Percentiles rank a stretch among this genome's conserved stretches.
Conservation (phyloP, 2,329 filamentous ascomycete species). For the Ophiostoma tasmaniense region DNA sequence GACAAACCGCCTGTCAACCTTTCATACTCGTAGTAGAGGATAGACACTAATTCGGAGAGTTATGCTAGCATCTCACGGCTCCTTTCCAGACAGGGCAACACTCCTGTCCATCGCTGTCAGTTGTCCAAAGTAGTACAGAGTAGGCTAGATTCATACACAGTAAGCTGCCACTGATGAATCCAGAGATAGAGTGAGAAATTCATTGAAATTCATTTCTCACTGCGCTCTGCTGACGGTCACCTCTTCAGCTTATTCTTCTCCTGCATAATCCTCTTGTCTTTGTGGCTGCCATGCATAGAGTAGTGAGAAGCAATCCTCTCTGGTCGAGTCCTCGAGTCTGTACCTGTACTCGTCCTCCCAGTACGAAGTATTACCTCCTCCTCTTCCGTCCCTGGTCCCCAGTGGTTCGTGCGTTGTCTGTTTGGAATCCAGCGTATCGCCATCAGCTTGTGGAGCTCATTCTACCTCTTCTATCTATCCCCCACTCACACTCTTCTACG, state of each 20-base stretch:
- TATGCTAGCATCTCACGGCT: not conserved
- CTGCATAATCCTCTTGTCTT: not conserved
- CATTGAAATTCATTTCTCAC: not conserved
- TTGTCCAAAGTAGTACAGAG: not conserved
- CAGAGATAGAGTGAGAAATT: no score
- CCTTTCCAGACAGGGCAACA: not conserved
- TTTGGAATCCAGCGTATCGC: not conserved
- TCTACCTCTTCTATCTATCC: not conserved
- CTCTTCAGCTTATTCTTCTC: not conserved
- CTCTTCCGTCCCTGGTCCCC: not conserved
- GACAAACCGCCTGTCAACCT: no score
- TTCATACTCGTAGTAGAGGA: not conserved
- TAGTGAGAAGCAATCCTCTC: not conserved
- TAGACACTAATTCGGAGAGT: not conserved
- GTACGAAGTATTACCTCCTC: not conserved
- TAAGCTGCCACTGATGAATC: not conserved
- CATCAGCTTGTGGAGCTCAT: not conserved
- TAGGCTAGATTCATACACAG: not conserved
- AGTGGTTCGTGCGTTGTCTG: constrained; percentile 4
- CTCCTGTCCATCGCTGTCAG: constrained; percentile 1
- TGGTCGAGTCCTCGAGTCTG: not conserved
- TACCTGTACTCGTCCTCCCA: not conserved
- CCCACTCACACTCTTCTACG: constrained; percentile 2
- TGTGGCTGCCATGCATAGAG: no score
- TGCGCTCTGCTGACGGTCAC: not conserved